Conservation (phyloP, 73 alveolate species). For the Symbiodinium pilosum region DNA sequence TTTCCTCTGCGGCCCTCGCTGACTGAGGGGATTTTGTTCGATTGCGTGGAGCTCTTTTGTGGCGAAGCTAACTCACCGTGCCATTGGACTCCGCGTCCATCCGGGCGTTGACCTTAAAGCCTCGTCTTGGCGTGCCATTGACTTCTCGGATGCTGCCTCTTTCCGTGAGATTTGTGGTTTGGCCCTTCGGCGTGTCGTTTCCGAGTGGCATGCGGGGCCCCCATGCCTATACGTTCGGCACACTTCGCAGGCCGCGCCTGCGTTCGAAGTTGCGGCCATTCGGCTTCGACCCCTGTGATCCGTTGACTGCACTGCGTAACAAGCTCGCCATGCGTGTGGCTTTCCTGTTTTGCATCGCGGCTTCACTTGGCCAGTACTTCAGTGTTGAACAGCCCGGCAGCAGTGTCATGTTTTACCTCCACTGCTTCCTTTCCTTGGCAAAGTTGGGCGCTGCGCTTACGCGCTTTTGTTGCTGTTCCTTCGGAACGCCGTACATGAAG, state of each 20-base stretch:
- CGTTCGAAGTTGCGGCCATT: background rate
- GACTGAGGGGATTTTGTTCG: background rate
- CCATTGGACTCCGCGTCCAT: background rate
- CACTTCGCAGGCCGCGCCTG: background rate
- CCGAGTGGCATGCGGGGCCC: slow-evolving; percentile 13
- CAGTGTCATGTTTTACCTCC: background rate
- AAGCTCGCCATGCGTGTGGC: background rate
- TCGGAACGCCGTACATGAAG: background rate
- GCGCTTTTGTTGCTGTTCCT: background rate
- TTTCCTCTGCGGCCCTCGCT: background rate
- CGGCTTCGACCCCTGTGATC: slow-evolving; percentile 1
- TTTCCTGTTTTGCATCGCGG: background rate
- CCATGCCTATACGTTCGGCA: background rate
- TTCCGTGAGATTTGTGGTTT: background rate
- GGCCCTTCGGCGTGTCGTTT: background rate
- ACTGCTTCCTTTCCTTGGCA: background rate
- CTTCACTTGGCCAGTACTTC: background rate
- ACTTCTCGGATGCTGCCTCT: background rate
- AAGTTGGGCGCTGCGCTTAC: background rate
- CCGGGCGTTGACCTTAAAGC: background rate
- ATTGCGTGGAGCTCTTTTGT: background rate
- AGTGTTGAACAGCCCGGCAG: slow-evolving; percentile 44
- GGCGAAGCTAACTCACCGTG: background rate
- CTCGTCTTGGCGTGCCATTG: background rate
- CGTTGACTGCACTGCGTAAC: background rate